phyloP scores from a whole-genome alignment of 1,284 basidiomycete species.

The Tetrapyrgos nigripes region DNA sequence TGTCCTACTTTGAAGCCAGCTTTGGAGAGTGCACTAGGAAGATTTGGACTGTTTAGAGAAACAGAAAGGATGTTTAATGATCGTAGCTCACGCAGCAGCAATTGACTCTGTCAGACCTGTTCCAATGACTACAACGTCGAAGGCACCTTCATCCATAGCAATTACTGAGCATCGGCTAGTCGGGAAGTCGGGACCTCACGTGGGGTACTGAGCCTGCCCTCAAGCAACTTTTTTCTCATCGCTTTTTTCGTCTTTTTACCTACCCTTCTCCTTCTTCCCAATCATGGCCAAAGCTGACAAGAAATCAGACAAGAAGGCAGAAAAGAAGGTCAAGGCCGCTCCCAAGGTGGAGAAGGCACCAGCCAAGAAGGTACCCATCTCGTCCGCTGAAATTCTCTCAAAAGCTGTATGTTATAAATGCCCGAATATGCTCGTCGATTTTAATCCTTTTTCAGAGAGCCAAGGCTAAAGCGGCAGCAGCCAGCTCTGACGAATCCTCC shows the following conservation, averaged over 20 bases:
- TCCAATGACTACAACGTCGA: constrained; percentile 86
- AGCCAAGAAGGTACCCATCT: constrained; percentile 1
- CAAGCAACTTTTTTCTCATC: constrained; percentile 1
- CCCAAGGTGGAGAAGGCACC: constrained; percentile 1
- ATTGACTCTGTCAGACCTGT: constrained; percentile 92
- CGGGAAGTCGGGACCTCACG: neutral
- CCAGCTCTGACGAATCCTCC: neutral
- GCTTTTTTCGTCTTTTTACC: constrained; percentile 1
- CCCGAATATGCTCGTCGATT: neutral
- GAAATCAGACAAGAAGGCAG: constrained; percentile 31
- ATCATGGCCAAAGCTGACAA: constrained; percentile 59
- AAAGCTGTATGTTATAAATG: constrained; percentile 7
- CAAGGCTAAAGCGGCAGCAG: constrained; percentile 1
- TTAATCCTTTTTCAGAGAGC: neutral
- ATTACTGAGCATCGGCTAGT: neutral
- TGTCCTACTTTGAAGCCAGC: constrained; percentile 89
- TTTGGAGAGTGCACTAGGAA: constrained; percentile 81
- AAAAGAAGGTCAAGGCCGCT: constrained; percentile 11
- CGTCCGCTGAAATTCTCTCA: constrained; percentile 5
- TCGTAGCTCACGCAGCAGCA: constrained; percentile 77
- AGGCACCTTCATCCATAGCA: constrained; percentile 36
- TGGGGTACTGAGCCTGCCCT: neutral
- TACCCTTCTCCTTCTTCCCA: constrained; percentile 15
- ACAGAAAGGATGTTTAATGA: constrained; percentile 10
- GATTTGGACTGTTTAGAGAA: constrained; percentile 10